These are phyloP conservation scores for Herpetomonas samuelpessoai DNA, from an alignment of 208 protist genomes.

Conservation along the genomic window DNA sequence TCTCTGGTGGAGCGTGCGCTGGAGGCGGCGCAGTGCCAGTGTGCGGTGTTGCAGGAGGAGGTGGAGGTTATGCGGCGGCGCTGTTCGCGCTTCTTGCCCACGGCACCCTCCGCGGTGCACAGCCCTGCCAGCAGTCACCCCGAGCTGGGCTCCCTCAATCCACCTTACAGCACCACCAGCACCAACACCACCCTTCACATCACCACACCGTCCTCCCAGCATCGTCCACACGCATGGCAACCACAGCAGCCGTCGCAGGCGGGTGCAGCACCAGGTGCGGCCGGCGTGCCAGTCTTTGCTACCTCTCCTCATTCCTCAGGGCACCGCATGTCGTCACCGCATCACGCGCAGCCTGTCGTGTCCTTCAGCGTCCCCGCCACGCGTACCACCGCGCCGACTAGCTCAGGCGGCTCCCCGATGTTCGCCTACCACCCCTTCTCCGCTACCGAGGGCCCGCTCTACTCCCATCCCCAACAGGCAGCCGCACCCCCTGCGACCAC, in stretches of 20 bases:
- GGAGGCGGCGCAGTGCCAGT: slow-evolving; percentile 11
- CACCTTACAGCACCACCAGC: neutral
- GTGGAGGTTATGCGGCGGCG: slow-evolving; percentile 33
- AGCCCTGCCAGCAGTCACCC: neutral
- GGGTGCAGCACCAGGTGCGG: too few species aligned
- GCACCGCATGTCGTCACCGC: neutral
- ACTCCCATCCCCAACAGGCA: too few species aligned
- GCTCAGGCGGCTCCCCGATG: neutral
- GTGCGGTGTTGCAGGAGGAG: slow-evolving; percentile 26
- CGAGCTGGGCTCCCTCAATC: neutral
- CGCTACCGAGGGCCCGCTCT: neutral
- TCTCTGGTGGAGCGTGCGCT: slow-evolving; percentile 20
- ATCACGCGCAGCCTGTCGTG: neutral
- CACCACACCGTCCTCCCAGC: too few species aligned
- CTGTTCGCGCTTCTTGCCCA: slow-evolving; percentile 4
- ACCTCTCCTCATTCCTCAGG: too few species aligned
- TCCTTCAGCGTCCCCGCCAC: neutral
- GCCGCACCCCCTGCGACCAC: too few species aligned
- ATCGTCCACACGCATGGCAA: neutral
- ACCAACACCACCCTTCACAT: neutral
- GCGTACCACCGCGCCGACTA: neutral
- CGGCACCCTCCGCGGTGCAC: neutral
- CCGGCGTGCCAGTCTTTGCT: neutral
- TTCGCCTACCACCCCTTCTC: neutral
- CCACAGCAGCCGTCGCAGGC: neutral